Conservation (phyloP, 1,139 yeast genomes). For the Nakaseomyces glabratus region DNA sequence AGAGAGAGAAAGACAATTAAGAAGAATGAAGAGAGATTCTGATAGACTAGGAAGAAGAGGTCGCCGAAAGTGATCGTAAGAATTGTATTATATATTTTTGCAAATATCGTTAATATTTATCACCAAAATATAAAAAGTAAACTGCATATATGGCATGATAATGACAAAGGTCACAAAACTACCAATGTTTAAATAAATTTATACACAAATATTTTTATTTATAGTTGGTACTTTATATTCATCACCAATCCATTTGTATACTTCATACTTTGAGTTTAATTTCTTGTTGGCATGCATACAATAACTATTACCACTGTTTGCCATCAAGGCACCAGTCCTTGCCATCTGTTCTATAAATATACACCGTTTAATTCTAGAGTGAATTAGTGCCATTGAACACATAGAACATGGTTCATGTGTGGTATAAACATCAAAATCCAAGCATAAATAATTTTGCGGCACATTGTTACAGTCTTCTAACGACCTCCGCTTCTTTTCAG, state of each 20-base stretch:
- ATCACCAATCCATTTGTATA: conserved; percentile 39
- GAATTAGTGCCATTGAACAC: conserved; percentile 96
- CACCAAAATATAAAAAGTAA: too few relatives aligned
- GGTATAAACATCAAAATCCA: conserved; percentile 67
- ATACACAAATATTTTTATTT: not conserved
- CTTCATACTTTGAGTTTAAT: conserved; percentile 74
- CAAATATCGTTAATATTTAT: too few relatives aligned
- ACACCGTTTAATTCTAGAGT: conserved; percentile 69
- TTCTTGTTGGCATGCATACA: conserved; percentile 65
- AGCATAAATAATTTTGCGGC: conserved; percentile 51
- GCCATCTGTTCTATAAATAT: conserved; percentile 46
- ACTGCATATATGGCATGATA: too few relatives aligned
- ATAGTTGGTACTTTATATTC: conserved; percentile 1
- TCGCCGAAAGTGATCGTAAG: too few relatives aligned
- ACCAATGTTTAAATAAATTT: too few relatives aligned
- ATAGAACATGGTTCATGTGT: conserved; percentile 95
- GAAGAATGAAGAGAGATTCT: conserved; percentile 88
- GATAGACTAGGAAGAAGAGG: conserved; percentile 43
- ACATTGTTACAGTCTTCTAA: conserved; percentile 8
- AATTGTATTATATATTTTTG: too few relatives aligned
- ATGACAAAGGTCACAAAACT: too few relatives aligned
- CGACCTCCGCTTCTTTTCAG: conserved; percentile 15
- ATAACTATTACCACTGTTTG: conserved; percentile 56
- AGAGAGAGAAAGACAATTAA: conserved; percentile 83
- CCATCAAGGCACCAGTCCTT: conserved; percentile 47